A percentile compares a stretch with the other conserved stretches of the same genome.
phyloP scores from a whole-genome alignment of 768 basidiomycete species.

The Lactifluus subvellereus region DNA sequence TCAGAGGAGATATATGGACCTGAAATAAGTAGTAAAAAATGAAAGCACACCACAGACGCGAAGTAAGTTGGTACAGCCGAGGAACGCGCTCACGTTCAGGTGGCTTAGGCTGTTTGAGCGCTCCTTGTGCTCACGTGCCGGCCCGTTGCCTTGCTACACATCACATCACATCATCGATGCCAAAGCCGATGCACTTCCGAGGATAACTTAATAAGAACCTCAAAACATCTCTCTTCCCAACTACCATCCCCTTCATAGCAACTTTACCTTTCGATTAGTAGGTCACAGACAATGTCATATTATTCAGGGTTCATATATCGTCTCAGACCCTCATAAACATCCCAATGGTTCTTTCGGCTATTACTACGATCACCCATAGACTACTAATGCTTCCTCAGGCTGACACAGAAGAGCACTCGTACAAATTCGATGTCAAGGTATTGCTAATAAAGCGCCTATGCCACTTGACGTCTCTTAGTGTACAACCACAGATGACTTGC shows the following conservation, averaged over 20 bases:
- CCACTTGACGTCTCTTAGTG: neutral
- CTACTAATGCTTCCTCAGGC: conserved; percentile 7
- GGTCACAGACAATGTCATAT: neutral
- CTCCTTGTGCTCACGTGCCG: neutral
- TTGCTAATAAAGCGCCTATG: neutral
- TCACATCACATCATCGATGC: too few species aligned
- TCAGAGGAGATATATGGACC: conserved; percentile 4
- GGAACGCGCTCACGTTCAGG: neutral
- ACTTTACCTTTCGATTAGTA: neutral
- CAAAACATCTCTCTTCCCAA: neutral
- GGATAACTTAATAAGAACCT: too few species aligned
- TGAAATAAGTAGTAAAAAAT: neutral
- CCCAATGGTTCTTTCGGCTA: conserved; percentile 7
- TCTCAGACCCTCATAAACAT: neutral
- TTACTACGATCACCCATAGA: neutral
- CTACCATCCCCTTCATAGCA: neutral
- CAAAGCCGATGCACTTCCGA: too few species aligned
- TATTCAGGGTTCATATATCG: neutral
- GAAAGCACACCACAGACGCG: neutral
- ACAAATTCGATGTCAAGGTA: conserved; percentile 85
- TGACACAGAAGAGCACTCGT: conserved; percentile 37
- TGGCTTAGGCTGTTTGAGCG: too few species aligned
- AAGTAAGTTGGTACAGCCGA: neutral
- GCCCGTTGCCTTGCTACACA: neutral
- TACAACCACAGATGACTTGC: conserved; percentile 70